Evolutionary conservation across 208 protist genomes (phyloP).

Genomic region (Leishmania turanica): DNA sequence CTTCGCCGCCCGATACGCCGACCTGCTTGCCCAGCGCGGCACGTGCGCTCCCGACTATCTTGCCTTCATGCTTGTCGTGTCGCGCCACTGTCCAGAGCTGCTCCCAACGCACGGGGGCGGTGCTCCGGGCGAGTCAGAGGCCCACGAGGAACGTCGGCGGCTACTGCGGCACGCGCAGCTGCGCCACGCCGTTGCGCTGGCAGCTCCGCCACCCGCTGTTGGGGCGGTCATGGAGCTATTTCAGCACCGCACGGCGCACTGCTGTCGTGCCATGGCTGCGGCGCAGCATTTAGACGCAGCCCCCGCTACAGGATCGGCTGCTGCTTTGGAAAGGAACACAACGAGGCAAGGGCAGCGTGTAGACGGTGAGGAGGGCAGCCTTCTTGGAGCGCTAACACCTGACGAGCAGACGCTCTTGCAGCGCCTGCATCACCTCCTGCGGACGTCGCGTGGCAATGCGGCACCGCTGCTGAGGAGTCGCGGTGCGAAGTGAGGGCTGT

Average conservation of each 20-base stretch:
- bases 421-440: constrained; percentile 4
- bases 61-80: constrained; percentile 18
- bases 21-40: constrained; percentile 2
- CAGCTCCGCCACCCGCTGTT: constrained; percentile 7
- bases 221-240: constrained; percentile 7
- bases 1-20: constrained; percentile 15
- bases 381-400: background rate
- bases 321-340: background rate
- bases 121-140: background rate
- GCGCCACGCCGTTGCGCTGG: constrained; percentile 8
- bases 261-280: background rate
- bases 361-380: background rate
- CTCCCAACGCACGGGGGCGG: background rate
- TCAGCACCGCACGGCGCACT: background rate
- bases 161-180: constrained; percentile 7
- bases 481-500: background rate
- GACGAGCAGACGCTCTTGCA: constrained; percentile 6
- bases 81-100: background rate
- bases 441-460: background rate
- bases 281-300: background rate
- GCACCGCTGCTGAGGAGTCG: background rate
- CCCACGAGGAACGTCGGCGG: background rate
- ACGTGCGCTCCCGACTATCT: constrained; percentile 6
- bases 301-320: background rate
- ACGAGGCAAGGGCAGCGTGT: background rate